These are phyloP conservation scores for Centaurea solstitialis DNA, from an alignment of 129 eudicot species.

Conservation along the genomic window DNA sequence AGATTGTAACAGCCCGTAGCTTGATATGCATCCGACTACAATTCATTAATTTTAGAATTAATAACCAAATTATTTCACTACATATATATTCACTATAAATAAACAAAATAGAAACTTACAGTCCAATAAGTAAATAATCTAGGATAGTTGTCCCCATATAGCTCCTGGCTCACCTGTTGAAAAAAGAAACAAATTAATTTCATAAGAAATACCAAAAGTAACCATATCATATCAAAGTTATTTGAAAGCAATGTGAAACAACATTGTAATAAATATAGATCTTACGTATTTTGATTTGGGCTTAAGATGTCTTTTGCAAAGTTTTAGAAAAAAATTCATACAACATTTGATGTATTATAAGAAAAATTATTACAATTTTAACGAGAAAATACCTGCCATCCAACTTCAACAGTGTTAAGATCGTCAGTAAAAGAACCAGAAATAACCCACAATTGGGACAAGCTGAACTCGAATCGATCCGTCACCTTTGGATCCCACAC, in stretches of 20 bases:
- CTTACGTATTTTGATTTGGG: not conserved
- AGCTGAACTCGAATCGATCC: slow-evolving; percentile 66
- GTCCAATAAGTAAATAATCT: slow-evolving; percentile 99
- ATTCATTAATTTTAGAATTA: not conserved
- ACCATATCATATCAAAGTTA: slow-evolving; percentile 28
- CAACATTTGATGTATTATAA: not conserved
- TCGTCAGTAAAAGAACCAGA: slow-evolving; percentile 82
- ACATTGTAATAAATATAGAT: not conserved
- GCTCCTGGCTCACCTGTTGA: slow-evolving; percentile 93
- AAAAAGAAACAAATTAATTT: slow-evolving; percentile 19
- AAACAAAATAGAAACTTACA: slow-evolving; percentile 38
- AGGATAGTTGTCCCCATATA: slow-evolving; percentile 89
- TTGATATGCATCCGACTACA: slow-evolving; percentile 92
- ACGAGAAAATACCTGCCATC: slow-evolving; percentile 67
- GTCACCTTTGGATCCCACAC: slow-evolving; percentile 79
- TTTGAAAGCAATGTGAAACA: slow-evolving; percentile 29
- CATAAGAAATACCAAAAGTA: not conserved
- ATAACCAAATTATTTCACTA: not conserved
- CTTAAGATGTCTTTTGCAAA: not conserved
- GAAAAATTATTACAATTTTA: not conserved
- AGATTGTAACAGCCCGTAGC: slow-evolving; percentile 94
- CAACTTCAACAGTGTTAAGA: slow-evolving; percentile 95
- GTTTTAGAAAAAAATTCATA: not conserved
- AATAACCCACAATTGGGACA: slow-evolving; percentile 82
- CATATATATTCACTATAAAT: not conserved